phyloP scores from a whole-genome alignment of 257 asterid genomes.

The Solanum ossicruentum region DNA sequence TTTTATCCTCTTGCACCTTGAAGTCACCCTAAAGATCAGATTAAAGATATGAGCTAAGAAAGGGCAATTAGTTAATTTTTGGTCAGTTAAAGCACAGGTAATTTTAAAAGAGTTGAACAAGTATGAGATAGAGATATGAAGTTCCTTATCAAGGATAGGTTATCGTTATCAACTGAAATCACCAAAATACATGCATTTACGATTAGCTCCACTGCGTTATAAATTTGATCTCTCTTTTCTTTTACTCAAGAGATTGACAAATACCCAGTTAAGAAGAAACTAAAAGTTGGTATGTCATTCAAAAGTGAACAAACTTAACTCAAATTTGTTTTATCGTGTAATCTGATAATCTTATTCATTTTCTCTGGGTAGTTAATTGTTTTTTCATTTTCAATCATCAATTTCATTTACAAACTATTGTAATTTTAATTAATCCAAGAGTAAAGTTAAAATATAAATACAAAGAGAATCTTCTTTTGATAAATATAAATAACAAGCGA shows the following conservation, averaged over 20 bases:
- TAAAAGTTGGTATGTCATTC: background rate
- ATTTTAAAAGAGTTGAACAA: background rate
- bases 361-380: background rate
- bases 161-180: background rate
- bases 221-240: background rate
- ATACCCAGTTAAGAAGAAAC: background rate
- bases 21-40: constrained; percentile 56
- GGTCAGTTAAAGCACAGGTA: background rate
- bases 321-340: background rate
- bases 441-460: background rate
- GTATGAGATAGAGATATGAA: background rate
- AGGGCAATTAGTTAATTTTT: background rate
- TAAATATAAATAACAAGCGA: background rate
- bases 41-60: background rate
- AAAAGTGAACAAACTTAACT: background rate
- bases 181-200: background rate
- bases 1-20: constrained; percentile 87
- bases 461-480: background rate
- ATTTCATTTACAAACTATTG: background rate
- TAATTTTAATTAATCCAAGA: background rate
- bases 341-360: background rate
- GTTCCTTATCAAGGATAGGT: background rate
- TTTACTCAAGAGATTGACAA: background rate
- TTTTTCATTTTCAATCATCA: background rate
- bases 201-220: background rate